Evolutionary conservation across 768 basidiomycete genomes (phyloP).

Genomic region (Lactarius sp.): DNA sequence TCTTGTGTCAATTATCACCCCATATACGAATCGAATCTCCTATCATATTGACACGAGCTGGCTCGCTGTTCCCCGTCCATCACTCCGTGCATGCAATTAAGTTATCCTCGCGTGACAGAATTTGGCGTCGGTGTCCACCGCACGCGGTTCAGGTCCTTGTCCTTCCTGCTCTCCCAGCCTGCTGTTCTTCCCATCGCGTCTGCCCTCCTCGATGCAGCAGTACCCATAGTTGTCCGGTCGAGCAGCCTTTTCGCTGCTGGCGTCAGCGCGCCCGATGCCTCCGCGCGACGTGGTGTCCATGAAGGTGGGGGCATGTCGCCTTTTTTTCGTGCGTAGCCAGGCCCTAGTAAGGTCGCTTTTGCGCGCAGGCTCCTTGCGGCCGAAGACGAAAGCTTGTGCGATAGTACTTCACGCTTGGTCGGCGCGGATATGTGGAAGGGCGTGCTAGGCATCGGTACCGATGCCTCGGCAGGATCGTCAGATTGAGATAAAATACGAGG

Average conservation of each 20-base stretch:
- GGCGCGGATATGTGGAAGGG: slow-evolving; percentile 79
- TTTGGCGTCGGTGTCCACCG: slow-evolving; percentile 78
- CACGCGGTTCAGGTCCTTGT: slow-evolving; percentile 58
- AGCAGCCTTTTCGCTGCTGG: slow-evolving; percentile 80
- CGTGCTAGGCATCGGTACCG: slow-evolving; percentile 43
- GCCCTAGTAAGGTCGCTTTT: slow-evolving; percentile 61
- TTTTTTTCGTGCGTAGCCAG: slow-evolving; percentile 37
- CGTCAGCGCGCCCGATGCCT: slow-evolving; percentile 70
- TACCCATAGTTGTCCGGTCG: slow-evolving; percentile 64
- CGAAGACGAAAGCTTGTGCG: slow-evolving; percentile 72
- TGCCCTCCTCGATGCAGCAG: slow-evolving; percentile 54
- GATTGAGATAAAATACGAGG: slow-evolving; percentile 76
- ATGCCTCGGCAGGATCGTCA: slow-evolving; percentile 45
- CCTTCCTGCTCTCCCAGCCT: slow-evolving; percentile 54
- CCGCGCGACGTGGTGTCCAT: slow-evolving; percentile 72
- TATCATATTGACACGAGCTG: background rate
- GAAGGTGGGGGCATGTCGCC: slow-evolving; percentile 75
- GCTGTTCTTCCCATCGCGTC: slow-evolving; percentile 60
- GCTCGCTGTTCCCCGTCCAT: background rate
- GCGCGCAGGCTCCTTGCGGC: slow-evolving; percentile 78
- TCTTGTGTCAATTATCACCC: slow-evolving; percentile 15
- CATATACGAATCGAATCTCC: slow-evolving; percentile 9
- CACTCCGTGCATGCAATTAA: slow-evolving; percentile 2
- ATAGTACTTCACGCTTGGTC: slow-evolving; percentile 74
- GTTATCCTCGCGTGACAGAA: slow-evolving; percentile 32